Evolutionary conservation across 768 basidiomycete species (phyloP).

Genomic region (Saitozyma sp.): DNA sequence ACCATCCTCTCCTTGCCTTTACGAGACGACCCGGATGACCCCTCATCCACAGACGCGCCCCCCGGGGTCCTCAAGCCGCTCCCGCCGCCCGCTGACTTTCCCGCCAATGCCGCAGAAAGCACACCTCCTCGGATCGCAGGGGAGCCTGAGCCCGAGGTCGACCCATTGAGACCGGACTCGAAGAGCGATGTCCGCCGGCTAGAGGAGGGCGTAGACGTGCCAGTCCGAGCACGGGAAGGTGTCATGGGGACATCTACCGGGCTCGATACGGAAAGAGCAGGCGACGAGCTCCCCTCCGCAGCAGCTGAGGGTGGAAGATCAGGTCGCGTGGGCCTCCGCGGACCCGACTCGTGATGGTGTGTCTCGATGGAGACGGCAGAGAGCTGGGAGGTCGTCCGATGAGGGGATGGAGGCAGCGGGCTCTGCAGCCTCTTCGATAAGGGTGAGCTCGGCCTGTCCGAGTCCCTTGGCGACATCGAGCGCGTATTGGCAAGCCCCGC

Average conservation of each 20-base stretch:
- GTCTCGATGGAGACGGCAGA: constrained; percentile 29
- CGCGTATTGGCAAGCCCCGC: too few relatives aligned
- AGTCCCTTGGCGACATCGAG: neutral
- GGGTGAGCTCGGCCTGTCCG: neutral
- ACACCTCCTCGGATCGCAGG: neutral
- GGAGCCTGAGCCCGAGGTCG: too few relatives aligned
- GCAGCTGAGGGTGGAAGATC: too few relatives aligned
- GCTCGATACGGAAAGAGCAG: too few relatives aligned
- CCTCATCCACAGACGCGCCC: too few relatives aligned
- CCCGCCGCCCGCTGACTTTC: neutral
- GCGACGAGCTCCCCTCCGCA: too few relatives aligned
- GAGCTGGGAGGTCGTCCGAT: constrained; percentile 29
- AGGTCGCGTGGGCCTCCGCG: neutral
- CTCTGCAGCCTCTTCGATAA: too few relatives aligned
- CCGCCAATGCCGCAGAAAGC: constrained; percentile 5
- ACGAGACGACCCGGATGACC: too few relatives aligned
- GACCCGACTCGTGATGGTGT: constrained; percentile 1
- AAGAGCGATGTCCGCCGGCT: neutral
- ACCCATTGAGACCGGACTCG: neutral
- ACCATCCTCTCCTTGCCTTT: constrained; percentile 34
- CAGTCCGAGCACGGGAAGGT: too few relatives aligned
- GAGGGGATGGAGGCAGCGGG: constrained; percentile 21
- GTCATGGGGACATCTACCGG: too few relatives aligned
- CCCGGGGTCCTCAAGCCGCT: too few relatives aligned
- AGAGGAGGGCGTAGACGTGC: neutral